Base-by-base conservation (phyloP, 495 filamentous ascomycete species). In the Clohesyomyces aquaticus region DNA sequence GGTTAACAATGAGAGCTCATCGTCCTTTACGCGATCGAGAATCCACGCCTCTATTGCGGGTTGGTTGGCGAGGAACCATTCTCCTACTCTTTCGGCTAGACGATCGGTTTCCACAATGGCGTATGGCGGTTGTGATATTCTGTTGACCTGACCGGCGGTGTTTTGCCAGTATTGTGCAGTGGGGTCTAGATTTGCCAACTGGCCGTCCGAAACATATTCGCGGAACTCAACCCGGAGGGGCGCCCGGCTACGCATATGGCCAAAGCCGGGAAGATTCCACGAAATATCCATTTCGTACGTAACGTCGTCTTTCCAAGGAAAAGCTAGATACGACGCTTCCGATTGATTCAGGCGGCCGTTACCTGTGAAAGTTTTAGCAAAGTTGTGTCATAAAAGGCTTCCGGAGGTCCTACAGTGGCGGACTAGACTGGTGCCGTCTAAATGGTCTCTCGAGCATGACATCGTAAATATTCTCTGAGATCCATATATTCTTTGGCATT, bases 261-360 rank as follows among this genome's bases (percentile, higher is more conserved):
- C 62, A 32, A 35, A 62, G 26, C 61, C 61, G 1, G 67, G 56
- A 16, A 65, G 49, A 26, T 69, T 61, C 67, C 67, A 69, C 12
- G 38, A 22, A 4, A 69, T 50, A 16, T 52, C 45, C 57, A 69
- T 62, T 14, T 0, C 50, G 3, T 28, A 38, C 0, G 22, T 42
- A 19, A 18, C 27, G 18, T 28, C 57, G 4, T 45, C 22, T 3
- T 51, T 32, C 51, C 57, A 69, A 11, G 35, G 21, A 49, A 61
- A 62, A 1, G 23, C 23, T 3, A 51, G 16, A 29, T 53, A 69
- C 6, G 29, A 38, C 21, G 38, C 67, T 26, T 69, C 41, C 0
- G 22, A 19, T 47, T 69, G 67, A 42, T 52, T 49, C 18, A 65
- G 66, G 6, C 63, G 62, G 12, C 67, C 67, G 45, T 70, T 66